Percentiles rank a stretch among this genome's conserved stretches.
Evolutionary conservation across 2,329 filamentous ascomycete genomes (phyloP).

Genomic region (Xylaria sp.): DNA sequence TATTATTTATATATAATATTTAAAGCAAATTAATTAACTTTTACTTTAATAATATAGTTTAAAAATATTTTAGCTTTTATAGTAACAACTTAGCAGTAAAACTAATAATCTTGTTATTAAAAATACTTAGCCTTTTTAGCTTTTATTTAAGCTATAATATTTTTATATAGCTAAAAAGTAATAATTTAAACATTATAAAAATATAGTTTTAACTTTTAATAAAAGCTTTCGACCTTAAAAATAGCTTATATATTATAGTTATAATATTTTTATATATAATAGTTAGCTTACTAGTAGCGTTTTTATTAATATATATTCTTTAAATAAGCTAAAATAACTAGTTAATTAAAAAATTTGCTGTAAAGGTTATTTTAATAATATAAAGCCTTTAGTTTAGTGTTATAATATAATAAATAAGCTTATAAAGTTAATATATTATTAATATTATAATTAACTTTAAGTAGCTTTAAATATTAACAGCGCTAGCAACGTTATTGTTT

Average conservation of each 20-base stretch:
- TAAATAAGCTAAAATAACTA: slow-evolving; percentile 14
- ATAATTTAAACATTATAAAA: slow-evolving; percentile 14
- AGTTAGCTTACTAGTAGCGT: background rate
- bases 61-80: background rate
- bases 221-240: background rate
- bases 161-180: slow-evolving; percentile 23
- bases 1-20: slow-evolving; percentile 14
- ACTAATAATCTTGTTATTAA: slow-evolving; percentile 1
- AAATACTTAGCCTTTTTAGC: slow-evolving; percentile 2
- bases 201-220: background rate
- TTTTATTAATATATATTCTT: slow-evolving; percentile 15
- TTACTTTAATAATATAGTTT: background rate
- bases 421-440: slow-evolving; percentile 19
- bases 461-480: background rate
- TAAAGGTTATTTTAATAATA: slow-evolving; percentile 12
- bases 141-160: background rate
- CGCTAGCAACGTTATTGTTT: background rate
- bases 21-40: slow-evolving; percentile 1
- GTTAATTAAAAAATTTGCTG: slow-evolving; percentile 12
- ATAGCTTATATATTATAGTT: slow-evolving; percentile 17
- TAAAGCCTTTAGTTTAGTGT: background rate
- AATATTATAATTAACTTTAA: slow-evolving; percentile 25
- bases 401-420: slow-evolving; percentile 6
- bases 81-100: background rate
- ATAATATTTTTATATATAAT: background rate